Conservation (phyloP, 2,329 filamentous ascomycete genomes). For the Fusarium sarcochroum region DNA sequence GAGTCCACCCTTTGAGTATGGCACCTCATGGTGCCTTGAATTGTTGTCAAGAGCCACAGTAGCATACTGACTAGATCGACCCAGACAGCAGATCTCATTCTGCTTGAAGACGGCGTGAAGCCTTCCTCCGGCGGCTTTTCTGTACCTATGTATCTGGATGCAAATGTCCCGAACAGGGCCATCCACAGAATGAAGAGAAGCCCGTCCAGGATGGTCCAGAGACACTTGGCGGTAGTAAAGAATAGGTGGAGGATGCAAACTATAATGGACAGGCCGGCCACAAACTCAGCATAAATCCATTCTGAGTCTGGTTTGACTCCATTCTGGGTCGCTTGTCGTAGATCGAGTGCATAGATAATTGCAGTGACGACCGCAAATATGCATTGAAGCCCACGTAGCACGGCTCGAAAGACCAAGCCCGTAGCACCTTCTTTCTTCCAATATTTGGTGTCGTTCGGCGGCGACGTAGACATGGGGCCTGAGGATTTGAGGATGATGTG, state of each 20-base stretch:
- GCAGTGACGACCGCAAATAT: constrained; percentile 8
- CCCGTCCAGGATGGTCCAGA: constrained; percentile 2
- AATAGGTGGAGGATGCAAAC: constrained; percentile 13
- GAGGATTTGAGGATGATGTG: neutral
- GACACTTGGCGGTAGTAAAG: neutral
- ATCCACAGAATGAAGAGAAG: constrained; percentile 5
- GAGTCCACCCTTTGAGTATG: neutral
- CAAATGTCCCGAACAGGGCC: constrained; percentile 10
- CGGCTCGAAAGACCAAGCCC: neutral
- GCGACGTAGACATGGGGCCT: neutral
- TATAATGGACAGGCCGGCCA: constrained; percentile 12
- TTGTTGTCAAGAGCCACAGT: constrained; percentile 8
- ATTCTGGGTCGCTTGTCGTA: constrained; percentile 1
- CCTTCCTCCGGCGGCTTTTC: neutral
- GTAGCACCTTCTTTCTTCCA: neutral
- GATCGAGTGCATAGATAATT: constrained; percentile 14
- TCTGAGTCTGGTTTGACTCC: neutral
- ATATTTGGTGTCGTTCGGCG: neutral
- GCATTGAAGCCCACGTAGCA: constrained; percentile 8
- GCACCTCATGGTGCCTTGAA: constrained; percentile 6
- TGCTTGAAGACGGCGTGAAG: neutral
- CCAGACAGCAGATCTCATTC: constrained; percentile 17
- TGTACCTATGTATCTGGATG: neutral
- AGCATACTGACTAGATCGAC: constrained; percentile 8
- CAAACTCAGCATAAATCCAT: constrained; percentile 15